A percentile compares a stretch with the other conserved stretches of the same genome.
phyloP scores from a whole-genome alignment of 1,139 yeast genomes.

The Geotrichum klebahnii region DNA sequence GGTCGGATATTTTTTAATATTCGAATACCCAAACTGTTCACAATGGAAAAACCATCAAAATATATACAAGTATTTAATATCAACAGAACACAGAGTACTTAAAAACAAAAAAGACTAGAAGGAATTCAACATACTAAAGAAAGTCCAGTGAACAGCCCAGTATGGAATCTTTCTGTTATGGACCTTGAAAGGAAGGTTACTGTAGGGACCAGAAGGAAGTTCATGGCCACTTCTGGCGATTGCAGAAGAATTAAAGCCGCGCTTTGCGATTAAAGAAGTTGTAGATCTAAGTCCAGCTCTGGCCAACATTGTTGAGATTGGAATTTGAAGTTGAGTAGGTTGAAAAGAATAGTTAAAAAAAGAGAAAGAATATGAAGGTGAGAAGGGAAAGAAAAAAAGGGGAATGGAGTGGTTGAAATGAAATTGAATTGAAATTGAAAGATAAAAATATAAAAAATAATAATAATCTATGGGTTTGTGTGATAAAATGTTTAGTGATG shows the following conservation, averaged over 20 bases:
- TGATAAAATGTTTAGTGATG: not conserved
- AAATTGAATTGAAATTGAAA: too few relatives aligned
- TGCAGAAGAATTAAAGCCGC: conserved; percentile 36
- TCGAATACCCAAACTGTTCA: too few relatives aligned
- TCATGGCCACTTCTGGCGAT: conserved; percentile 41
- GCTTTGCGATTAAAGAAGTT: conserved; percentile 27
- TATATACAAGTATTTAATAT: not conserved
- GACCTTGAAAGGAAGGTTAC: conserved; percentile 90
- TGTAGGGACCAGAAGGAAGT: conserved; percentile 79
- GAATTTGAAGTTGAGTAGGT: not conserved
- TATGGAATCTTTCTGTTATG: conserved; percentile 88
- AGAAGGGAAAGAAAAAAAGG: conserved; percentile 6
- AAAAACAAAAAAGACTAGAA: not conserved
- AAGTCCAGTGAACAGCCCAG: conserved; percentile 74
- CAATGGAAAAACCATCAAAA: not conserved
- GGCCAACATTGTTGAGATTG: conserved; percentile 23
- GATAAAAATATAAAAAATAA: conserved; percentile 2
- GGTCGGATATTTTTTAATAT: too few relatives aligned
- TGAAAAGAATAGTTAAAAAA: not conserved
- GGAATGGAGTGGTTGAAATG: too few relatives aligned
- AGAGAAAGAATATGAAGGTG: conserved; percentile 1
- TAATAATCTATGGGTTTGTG: too few relatives aligned
- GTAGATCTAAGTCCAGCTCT: conserved; percentile 30
- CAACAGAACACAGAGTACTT: too few relatives aligned
- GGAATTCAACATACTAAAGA: conserved; percentile 49